A percentile compares a stretch with the other conserved stretches of the same genome.
phyloP scores from a whole-genome alignment of 2,329 filamentous ascomycete genomes.

The Botrytis aclada region DNA sequence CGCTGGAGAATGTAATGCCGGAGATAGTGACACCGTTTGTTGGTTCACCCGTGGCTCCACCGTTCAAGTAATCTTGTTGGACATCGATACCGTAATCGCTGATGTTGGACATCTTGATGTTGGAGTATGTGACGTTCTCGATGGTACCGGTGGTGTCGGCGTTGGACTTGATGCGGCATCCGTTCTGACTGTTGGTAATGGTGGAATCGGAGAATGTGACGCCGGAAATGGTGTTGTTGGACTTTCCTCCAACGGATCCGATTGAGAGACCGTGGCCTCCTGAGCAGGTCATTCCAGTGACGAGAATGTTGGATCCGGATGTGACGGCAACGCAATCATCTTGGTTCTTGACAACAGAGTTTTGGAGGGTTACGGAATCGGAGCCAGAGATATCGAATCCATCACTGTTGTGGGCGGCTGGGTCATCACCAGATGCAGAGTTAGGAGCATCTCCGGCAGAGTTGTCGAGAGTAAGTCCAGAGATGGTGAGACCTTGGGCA shows the following conservation, averaged over 20 bases:
- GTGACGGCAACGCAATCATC: slow-evolving; percentile 60
- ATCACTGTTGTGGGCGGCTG: slow-evolving; percentile 51
- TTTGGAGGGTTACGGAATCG: slow-evolving; percentile 47
- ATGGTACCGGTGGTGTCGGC: slow-evolving; percentile 41
- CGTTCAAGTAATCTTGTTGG: slow-evolving; percentile 51
- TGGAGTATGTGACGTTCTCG: slow-evolving; percentile 50
- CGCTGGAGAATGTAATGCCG: slow-evolving; percentile 44
- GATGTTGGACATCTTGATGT: slow-evolving; percentile 50
- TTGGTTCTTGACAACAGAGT: slow-evolving; percentile 54
- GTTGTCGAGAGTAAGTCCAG: slow-evolving; percentile 55
- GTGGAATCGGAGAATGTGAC: slow-evolving; percentile 49
- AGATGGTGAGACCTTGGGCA: slow-evolving; percentile 45
- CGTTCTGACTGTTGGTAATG: slow-evolving; percentile 52
- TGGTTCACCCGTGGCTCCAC: slow-evolving; percentile 28
- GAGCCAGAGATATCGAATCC: slow-evolving; percentile 50
- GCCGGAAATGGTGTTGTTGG: slow-evolving; percentile 51
- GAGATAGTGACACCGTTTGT: slow-evolving; percentile 48
- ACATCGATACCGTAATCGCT: slow-evolving; percentile 48
- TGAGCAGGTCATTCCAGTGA: slow-evolving; percentile 33
- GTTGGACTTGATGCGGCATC: slow-evolving; percentile 41
- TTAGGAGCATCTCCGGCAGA: slow-evolving; percentile 46
- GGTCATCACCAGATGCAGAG: slow-evolving; percentile 8
- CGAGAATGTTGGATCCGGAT: slow-evolving; percentile 44
- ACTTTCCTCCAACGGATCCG: slow-evolving; percentile 54
- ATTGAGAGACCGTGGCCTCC: slow-evolving; percentile 50